Evolutionary conservation across 495 filamentous ascomycete species (phyloP).

Genomic region (Lindgomyces ingoldianus): DNA sequence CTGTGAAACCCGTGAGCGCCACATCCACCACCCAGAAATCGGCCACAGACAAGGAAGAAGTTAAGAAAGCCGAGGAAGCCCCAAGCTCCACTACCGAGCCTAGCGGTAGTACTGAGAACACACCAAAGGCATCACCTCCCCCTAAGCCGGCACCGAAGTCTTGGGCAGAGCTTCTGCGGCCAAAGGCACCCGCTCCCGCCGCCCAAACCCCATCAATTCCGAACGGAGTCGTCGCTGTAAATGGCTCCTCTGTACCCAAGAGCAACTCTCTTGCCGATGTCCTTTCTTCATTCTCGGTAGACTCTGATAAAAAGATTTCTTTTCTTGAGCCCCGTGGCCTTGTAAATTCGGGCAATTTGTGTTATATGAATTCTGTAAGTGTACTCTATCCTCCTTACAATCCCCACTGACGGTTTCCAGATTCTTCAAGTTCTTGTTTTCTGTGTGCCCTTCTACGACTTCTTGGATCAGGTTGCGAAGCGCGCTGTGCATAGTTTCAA

Average conservation of each 20-base stretch:
- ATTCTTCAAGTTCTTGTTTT: slow-evolving; percentile 91
- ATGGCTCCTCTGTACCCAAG: slow-evolving; percentile 45
- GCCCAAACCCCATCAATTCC: slow-evolving; percentile 12
- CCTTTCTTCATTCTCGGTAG: slow-evolving; percentile 63
- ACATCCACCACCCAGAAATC: slow-evolving; percentile 51
- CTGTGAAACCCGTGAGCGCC: slow-evolving; percentile 54
- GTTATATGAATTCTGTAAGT: slow-evolving; percentile 99
- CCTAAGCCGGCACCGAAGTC: slow-evolving; percentile 59
- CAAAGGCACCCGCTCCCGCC: slow-evolving; percentile 41
- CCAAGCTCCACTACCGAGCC: slow-evolving; percentile 40
- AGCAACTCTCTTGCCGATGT: slow-evolving; percentile 67
- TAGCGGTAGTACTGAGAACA: slow-evolving; percentile 40
- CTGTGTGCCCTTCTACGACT: slow-evolving; percentile 91
- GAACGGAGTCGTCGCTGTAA: slow-evolving; percentile 55
- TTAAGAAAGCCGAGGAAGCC: slow-evolving; percentile 33
- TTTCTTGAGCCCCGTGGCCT: slow-evolving; percentile 94
- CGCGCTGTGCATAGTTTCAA: slow-evolving; percentile 88
- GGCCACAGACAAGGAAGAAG: slow-evolving; percentile 46
- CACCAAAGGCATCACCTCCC: slow-evolving; percentile 47
- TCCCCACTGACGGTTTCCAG: slow-evolving; percentile 48
- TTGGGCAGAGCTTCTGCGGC: slow-evolving; percentile 74
- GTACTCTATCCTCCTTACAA: not conserved
- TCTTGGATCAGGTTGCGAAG: slow-evolving; percentile 83
- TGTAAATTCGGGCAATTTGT: slow-evolving; percentile 98
- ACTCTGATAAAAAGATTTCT: slow-evolving; percentile 63